Evolutionary conservation across 352 stramenopile genomes (phyloP).

Genomic region (Achlya hypogyna): DNA sequence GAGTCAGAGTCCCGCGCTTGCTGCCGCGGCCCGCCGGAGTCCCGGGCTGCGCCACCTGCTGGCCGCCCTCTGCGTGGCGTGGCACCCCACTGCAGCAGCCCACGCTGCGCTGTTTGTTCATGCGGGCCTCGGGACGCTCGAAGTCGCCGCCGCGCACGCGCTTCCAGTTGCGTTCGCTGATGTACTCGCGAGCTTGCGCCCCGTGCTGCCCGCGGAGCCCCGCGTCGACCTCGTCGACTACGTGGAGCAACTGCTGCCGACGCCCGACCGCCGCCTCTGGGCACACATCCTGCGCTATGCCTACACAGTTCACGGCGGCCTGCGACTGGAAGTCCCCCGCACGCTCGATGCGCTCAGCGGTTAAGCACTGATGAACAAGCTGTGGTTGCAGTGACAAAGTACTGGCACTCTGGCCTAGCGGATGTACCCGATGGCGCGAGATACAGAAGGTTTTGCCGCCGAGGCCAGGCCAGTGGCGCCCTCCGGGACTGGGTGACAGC

Average conservation of each 20-base stretch:
- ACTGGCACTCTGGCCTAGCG: no score
- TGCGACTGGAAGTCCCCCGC: not conserved
- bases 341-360: not conserved
- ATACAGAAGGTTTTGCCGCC: no score
- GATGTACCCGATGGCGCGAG: not conserved
- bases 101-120: no score
- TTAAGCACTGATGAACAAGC: not conserved
- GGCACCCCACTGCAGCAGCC: no score
- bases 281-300: not conserved
- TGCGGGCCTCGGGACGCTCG: no score
- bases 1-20: not conserved
- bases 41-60: not conserved
- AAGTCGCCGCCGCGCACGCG: not conserved
- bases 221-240: not conserved
- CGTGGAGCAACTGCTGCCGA: not conserved
- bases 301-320: not conserved
- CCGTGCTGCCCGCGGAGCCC: not conserved
- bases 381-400: not conserved
- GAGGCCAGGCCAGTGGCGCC: no score
- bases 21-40: not conserved
- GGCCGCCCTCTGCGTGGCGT: conserved; percentile 3
- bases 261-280: not conserved
- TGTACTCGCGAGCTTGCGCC: not conserved
- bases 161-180: not conserved
- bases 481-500: no score